Evolutionary conservation across 805 yeast genomes (phyloP), one percentile per base, ranked within the genome.

Genomic region (Priceomyces castillae): DNA sequence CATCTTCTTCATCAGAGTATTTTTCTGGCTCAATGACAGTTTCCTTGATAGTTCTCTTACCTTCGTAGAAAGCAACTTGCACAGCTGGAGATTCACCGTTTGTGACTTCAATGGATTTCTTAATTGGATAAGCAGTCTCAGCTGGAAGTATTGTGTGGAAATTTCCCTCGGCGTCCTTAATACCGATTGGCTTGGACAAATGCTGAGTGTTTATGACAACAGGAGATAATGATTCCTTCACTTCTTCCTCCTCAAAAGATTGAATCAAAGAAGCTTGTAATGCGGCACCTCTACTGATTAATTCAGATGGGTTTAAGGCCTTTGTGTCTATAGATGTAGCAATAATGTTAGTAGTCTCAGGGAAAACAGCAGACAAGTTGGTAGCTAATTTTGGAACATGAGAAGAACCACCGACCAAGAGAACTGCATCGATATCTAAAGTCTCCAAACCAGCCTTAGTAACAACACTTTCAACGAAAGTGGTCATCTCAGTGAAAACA

Each of bases 261-360:
- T 85, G 92, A 50, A 85, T 73, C 57, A 92, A 74, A 30, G 95
- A 81, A 40, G 97, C 99, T 77, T 94, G 98, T 63, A 92, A 78
- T 50, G 98, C 97, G 46, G 97, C 95, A 70, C 99, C 99, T 61
- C 95, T 84, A 51, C 95, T 83, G 51, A 85, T 74, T 59, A 90
- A 76, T 73, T 94, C 98, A 60, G 87, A 83, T 47, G 99, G 97
- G 69, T 87, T 80, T 48, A 82, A 62, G 44, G 94, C 86, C 69
- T 88, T 89, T 48, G 86, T 55, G 64, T 87, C 92, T 48, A 76
- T 59, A 28, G 84, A 70, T 52, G 98, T 96, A 19, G 97, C 82
- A 48, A 82, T 73, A 42, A 90, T 77, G 41, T 72, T 77, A 43
- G 89, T 82, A 38, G 84, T 64, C 64, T 86, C 94, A 50, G 95